These are phyloP conservation scores for Echium plantagineum DNA, from an alignment of 257 asterid species.

Conservation along the genomic window DNA sequence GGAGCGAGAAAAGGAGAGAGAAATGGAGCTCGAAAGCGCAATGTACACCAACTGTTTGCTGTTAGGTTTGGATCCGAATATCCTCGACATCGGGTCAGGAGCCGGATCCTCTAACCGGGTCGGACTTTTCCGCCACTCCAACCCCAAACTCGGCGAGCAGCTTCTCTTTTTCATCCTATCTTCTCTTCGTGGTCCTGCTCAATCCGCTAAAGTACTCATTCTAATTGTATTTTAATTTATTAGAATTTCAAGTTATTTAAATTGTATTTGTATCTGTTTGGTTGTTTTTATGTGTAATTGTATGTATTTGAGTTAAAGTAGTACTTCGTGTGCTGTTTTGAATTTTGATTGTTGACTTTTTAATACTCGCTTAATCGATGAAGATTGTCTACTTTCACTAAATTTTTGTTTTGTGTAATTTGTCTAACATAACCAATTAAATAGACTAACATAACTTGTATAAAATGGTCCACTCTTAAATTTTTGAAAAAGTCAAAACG, in stretches of 20 bases:
- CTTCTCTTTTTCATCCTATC: conserved; percentile 85
- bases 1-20: conserved; percentile 99
- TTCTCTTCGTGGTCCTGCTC: conserved; percentile 93
- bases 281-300: no score
- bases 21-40: conserved; percentile 98
- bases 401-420: no score
- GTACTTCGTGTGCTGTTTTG: no score
- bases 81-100: conserved; percentile 80
- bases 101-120: conserved; percentile 65
- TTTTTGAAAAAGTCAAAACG: no score
- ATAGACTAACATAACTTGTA: no score
- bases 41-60: conserved; percentile 99
- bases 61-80: conserved; percentile 87
- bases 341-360: no score
- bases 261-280: neutral
- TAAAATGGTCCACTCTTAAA: no score
- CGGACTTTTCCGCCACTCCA: conserved; percentile 94
- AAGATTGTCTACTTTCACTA: no score
- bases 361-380: no score
- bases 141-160: conserved; percentile 98
- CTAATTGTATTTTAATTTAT: neutral
- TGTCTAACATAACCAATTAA: no score
- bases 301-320: no score
- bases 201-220: conserved; percentile 65
- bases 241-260: neutral